These are phyloP conservation scores for Butyriboletus appendiculatus DNA, from an alignment of 1,284 basidiomycete species.

Conservation along the genomic window DNA sequence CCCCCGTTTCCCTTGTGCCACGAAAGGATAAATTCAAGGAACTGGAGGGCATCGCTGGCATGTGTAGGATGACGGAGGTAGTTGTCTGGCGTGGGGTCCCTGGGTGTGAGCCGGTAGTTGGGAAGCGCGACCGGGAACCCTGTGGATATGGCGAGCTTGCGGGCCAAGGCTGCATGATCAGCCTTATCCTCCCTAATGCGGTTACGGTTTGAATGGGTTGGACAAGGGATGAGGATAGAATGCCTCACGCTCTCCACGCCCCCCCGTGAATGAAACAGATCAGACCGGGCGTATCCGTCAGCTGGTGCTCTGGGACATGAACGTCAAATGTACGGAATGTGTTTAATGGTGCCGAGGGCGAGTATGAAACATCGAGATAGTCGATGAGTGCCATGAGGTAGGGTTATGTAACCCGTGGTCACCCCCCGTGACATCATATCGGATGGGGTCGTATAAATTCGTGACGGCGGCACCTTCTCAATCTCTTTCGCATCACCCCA, in stretches of 20 bases:
- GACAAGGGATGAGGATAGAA: conserved; percentile 5
- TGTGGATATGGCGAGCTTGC: conserved; percentile 48
- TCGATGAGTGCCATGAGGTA: conserved; percentile 11
- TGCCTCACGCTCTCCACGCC: conserved; percentile 71
- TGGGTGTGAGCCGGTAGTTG: conserved; percentile 71
- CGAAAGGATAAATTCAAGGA: conserved; percentile 54
- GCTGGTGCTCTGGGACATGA: conserved; percentile 36
- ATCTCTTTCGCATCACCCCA: conserved; percentile 8
- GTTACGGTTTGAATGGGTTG: conserved; percentile 5
- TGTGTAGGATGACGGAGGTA: conserved; percentile 67
- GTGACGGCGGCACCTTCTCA: background rate
- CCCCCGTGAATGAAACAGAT: conserved; percentile 76
- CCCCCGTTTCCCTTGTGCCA: conserved; percentile 29
- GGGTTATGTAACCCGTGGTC: background rate
- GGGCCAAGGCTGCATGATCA: conserved; percentile 56
- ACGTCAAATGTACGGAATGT: conserved; percentile 49
- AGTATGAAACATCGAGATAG: conserved; percentile 47
- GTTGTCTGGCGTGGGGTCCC: conserved; percentile 38
- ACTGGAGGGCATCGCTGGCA: conserved; percentile 59
- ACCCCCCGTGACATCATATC: conserved; percentile 29
- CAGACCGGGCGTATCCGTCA: conserved; percentile 30
- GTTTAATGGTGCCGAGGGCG: conserved; percentile 24
- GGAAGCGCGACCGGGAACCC: conserved; percentile 62
- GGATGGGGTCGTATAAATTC: conserved; percentile 18
- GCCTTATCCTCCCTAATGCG: conserved; percentile 66